Evolutionary conservation across 2,329 filamentous ascomycete species (phyloP), one percentile per base, ranked within the genome.

Genomic region (Immersiporthe knoxdaviesiana): DNA sequence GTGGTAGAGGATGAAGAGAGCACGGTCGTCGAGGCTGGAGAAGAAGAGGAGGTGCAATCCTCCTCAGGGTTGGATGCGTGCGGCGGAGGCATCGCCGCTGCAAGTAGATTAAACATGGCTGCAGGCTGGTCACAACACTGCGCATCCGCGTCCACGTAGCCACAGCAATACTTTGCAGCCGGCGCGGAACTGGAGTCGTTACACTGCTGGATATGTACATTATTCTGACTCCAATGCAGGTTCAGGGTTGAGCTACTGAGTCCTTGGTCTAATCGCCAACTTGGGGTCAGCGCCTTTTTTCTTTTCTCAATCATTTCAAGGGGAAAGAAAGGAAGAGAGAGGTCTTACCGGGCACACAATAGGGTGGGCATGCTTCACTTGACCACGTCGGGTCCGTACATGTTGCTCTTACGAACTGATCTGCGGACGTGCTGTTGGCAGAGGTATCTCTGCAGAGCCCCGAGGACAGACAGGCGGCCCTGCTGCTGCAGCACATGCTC

Each of bases 401-500:
- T 41, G 67, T 65, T 21, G 67, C 62, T 54, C 67, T 58, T n/a
- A 61, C 47, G 37, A 68, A 68, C 44, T 50, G 59, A 21, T 30
- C 54, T 8, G 61, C 54, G 21, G 67, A 68, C 10, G 52, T 61
- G 32, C 41, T 24, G 24, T 68, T 68, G 7, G 52, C 35, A 27
- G 41, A 14, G 8, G 50, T n/a, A 32, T 41, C 62, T 61, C 30
- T 68, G 47, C 67, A 68, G 35, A 68, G 67, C 16, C 67, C 67
- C 24, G 67, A 68, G 44, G 67, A 44, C 27, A 68, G 67, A 52
- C 67, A 68, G 18, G 67, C 62, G 11, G 56, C 59, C 16, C 52
- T 39, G 24, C 37, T 68, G 35, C 54, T 65, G 24, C 67, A 68
- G 62, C 67, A 68, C 62, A 65, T 65, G 54, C 67, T 68, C 30